Evolutionary conservation across 176 grass and related monocot species (phyloP).

Genomic region (Lolium rigidum): DNA sequence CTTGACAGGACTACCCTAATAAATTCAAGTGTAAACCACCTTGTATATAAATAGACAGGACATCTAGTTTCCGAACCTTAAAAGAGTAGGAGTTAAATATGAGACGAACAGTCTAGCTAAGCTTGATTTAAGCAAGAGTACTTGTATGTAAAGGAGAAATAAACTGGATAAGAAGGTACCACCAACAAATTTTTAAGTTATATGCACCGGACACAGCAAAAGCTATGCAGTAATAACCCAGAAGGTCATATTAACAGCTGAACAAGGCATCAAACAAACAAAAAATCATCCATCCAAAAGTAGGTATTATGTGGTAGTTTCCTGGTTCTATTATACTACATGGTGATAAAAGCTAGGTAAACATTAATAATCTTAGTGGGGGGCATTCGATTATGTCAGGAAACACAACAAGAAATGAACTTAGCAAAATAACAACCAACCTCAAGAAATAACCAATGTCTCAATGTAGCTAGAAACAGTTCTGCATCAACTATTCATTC

Average conservation of each 20-base stretch:
- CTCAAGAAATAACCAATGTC: conserved; percentile 9
- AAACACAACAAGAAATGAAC: neutral
- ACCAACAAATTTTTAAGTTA: neutral
- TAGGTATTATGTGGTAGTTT: neutral
- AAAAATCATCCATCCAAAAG: neutral
- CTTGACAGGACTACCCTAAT: neutral
- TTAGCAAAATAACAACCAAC: neutral
- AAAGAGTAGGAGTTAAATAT: neutral
- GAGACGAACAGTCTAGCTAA: neutral
- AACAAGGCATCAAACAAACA: conserved; percentile 1
- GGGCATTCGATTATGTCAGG: neutral
- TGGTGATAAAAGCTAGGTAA: neutral
- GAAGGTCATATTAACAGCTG: neutral
- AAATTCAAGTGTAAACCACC: neutral
- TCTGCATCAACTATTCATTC: neutral
- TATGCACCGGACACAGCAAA: neutral
- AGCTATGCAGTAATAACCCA: neutral
- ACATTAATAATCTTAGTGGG: neutral
- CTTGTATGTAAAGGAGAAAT: neutral
- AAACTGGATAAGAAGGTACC: neutral
- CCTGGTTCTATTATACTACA: neutral
- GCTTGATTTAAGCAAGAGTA: neutral
- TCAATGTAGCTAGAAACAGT: neutral
- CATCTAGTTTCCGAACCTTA: neutral
- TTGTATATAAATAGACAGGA: neutral